Evolutionary conservation across 371 early-diverging fungal genomes (phyloP), one percentile per base, ranked within the genome.

Genomic region (Rhizopus arrhizus): DNA sequence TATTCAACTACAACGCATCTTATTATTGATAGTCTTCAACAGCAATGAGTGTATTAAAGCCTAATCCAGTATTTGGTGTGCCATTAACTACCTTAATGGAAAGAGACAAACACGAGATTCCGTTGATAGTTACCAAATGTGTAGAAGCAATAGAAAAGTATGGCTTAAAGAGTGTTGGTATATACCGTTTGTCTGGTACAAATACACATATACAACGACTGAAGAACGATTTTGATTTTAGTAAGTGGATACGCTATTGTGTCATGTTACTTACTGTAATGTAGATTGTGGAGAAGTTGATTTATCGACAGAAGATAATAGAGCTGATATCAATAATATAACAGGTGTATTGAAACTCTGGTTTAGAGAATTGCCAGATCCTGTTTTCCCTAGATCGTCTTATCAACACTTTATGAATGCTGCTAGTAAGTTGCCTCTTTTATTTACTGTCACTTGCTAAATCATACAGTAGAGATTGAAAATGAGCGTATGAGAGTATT

Each of bases 341-440:
- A 75, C 94, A 8, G 82, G 93, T 41, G 85, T 91, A n/a, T 70
- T 97, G 13, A 96, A 97, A 66, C 78, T 93, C 42, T 97, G 89
- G 82, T 90, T 97, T 71, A 86, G 96, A 38, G 95, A 95, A 66
- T 71, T 97, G 13, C 95, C 96, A 12, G 91, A 93, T 55, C 89
- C 94, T 3, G 69, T 96, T 3, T 72, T 97, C 47, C 89, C 96
- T 7, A 59, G 77, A 15, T 61, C 64, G n/a, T 67, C 83, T 57
- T 90, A 87, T 66, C 75, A 82, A 10, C 72, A 82, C 16, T 85
- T 95, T 52, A 72, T 91, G 32, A 80, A 84, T 43, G 90, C 91
- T 10, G 86, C 89, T 1, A 79, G 89, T 78, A 73, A 65, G 78
- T 53, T n/a, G 10, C n/a, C 16, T 13, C 11, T 46, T 45, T 10